Evolutionary conservation across 495 filamentous ascomycete species (phyloP), one percentile per base, ranked within the genome.

Genomic region (Hypomontagnella submonticulosa): DNA sequence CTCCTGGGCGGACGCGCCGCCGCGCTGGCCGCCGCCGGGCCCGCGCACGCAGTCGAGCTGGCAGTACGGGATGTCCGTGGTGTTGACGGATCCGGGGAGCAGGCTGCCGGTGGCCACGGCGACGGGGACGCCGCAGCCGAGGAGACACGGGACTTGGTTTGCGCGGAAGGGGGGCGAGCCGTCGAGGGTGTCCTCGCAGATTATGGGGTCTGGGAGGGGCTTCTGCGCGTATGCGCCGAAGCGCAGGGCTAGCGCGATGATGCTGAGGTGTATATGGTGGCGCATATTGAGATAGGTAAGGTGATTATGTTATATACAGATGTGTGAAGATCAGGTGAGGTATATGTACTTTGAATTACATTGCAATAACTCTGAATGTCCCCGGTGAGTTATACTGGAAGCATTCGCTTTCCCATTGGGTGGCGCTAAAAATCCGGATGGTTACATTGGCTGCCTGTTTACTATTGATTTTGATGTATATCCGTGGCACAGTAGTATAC

Each of bases 171-270:
- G 47, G 4, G 47, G 46, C 27, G 41, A 38, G 5, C 54, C 53
- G 61, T 65, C 52, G 16, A 59, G 54, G 7, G 54, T 59, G 32
- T 65, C 61, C 27, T 65, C 61, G 56, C 61, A 65, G 42, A 65
- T 48, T 4, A 65, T 50, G 12, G 61, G 61, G 33, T 65, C 54
- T 6, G 54, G 58, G 13, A 62, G 23, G 23, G 23, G 30, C 9
- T 19, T 19, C 4, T 30, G 18, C 9, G 36, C 46, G 41, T 4
- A 16, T 20, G 36, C 11, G 41, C 23, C 23, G 23, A 27, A 41
- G 15, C 18, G 23, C n/a, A 27, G 5, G 51, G 19, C 13, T 16
- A 55, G 23, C 5, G 15, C 5, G 9, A n/a, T 30, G 12, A 50
- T 3, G 34, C 15, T 48, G 34, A 38, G 20, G 16, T 11, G 30